Percentiles rank a stretch among this genome's conserved stretches.
phyloP scores from a whole-genome alignment of 805 yeast species.

The Scheffersomyces spartinae region DNA sequence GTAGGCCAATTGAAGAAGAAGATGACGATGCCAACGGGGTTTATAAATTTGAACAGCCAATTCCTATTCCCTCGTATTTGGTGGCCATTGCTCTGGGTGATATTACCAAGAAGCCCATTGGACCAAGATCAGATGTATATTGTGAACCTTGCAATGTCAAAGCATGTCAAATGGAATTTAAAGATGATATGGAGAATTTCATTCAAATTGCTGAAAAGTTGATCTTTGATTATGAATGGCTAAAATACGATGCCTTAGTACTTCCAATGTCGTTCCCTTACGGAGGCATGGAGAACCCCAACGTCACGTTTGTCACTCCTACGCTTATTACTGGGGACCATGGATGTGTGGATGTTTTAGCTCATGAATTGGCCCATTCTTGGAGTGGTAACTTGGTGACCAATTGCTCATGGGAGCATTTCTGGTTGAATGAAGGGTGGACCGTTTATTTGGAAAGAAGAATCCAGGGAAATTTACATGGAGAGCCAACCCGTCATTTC shows the following conservation, averaged over 20 bases:
- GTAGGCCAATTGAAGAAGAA: constrained; percentile 28
- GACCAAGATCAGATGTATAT: constrained; percentile 79
- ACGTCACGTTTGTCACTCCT: constrained; percentile 84
- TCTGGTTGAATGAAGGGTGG: constrained; percentile 96
- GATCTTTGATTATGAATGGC: constrained; percentile 78
- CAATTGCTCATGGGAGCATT: constrained; percentile 85
- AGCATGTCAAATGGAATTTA: constrained; percentile 69
- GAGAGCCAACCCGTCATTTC: constrained; percentile 68
- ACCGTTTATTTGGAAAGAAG: constrained; percentile 85
- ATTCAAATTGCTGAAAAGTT: constrained; percentile 66
- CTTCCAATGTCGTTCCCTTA: constrained; percentile 73
- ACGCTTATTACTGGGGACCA: constrained; percentile 78
- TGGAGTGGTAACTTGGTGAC: constrained; percentile 92
- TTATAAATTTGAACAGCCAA: constrained; percentile 54
- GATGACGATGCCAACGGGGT: constrained; percentile 8
- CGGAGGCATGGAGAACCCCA: constrained; percentile 95
- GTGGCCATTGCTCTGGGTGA: constrained; percentile 83
- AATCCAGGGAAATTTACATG: constrained; percentile 67
- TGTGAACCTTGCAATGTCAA: constrained; percentile 62
- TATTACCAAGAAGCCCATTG: constrained; percentile 52
- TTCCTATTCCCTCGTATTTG: constrained; percentile 79
- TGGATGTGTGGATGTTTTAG: constrained; percentile 79
- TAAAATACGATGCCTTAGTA: constrained; percentile 66
- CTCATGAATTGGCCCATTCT: constrained; percentile 87
- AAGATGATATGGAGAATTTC: constrained; percentile 70